Evolutionary conservation across 2,329 filamentous ascomycete species (phyloP).

Genomic region (Verticillium tricorpus): DNA sequence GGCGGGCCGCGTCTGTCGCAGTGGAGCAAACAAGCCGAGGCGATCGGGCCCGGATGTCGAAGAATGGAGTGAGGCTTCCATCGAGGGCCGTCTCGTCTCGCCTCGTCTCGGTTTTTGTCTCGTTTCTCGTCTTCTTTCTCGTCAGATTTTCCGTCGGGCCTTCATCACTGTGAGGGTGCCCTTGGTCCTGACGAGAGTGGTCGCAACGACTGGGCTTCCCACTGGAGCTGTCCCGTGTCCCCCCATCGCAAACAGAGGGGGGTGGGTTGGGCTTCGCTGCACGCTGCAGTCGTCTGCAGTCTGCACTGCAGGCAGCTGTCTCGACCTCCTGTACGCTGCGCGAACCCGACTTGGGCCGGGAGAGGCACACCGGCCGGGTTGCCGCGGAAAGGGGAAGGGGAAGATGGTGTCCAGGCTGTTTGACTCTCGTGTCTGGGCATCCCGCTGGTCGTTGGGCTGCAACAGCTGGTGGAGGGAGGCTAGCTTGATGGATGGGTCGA

Average conservation of each 20-base stretch:
- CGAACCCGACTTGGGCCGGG: background rate
- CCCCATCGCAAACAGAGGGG: background rate
- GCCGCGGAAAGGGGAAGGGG: background rate
- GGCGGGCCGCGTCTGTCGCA: conserved; percentile 11
- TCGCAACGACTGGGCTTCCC: background rate
- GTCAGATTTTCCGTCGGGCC: background rate
- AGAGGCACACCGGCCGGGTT: background rate
- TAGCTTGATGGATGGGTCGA: background rate
- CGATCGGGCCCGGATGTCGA: background rate
- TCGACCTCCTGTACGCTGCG: background rate
- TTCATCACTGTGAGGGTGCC: background rate
- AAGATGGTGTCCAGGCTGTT: background rate
- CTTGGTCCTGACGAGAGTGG: background rate
- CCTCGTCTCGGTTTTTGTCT: background rate
- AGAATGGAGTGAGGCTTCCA: background rate
- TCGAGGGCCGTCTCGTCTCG: background rate
- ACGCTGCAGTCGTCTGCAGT: background rate
- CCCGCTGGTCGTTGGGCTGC: background rate
- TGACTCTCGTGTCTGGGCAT: background rate
- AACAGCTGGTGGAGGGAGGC: background rate
- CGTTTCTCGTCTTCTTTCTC: too few relatives aligned
- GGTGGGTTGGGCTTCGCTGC: background rate
- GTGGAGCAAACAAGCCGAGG: conserved; percentile 6
- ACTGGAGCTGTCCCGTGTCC: background rate
- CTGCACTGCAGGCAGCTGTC: background rate